Evolutionary conservation across 768 basidiomycete genomes (phyloP).

Genomic region (Serendipita indica): DNA sequence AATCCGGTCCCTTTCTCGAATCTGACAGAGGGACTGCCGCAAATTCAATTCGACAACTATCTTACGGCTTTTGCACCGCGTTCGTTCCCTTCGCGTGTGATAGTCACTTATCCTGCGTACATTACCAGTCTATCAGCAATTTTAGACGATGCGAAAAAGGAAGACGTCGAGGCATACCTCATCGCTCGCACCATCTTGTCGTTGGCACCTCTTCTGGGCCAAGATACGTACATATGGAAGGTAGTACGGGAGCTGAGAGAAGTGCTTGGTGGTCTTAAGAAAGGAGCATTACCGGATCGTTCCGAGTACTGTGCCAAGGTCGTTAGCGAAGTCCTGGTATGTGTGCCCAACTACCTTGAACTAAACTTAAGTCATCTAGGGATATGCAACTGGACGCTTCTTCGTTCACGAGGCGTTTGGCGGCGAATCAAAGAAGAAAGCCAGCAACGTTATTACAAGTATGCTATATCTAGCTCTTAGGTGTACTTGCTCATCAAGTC

Average conservation of each 20-base stretch:
- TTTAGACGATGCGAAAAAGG: constrained; percentile 46
- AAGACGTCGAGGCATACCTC: constrained; percentile 77
- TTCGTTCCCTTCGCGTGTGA: constrained; percentile 52
- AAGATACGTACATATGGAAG: constrained; percentile 63
- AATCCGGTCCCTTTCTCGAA: constrained; percentile 64
- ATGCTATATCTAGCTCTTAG: constrained; percentile 13
- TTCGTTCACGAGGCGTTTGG: constrained; percentile 78
- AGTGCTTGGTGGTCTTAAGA: constrained; percentile 66
- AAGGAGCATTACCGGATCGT: constrained; percentile 70
- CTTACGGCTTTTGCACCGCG: constrained; percentile 74
- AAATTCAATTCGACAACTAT: constrained; percentile 75
- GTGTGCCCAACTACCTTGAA: constrained; percentile 60
- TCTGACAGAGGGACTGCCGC: constrained; percentile 50
- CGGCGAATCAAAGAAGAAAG: constrained; percentile 63
- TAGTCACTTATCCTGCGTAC: constrained; percentile 74
- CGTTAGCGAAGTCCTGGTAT: constrained; percentile 68
- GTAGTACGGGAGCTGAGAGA: constrained; percentile 57
- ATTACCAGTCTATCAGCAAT: constrained; percentile 50
- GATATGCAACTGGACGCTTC: constrained; percentile 30
- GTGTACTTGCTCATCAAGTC: neutral
- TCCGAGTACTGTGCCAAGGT: constrained; percentile 65
- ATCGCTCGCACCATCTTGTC: constrained; percentile 56
- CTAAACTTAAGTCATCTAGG: constrained; percentile 11
- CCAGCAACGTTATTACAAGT: constrained; percentile 72
- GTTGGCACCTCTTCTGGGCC: constrained; percentile 57